Evolutionary conservation across 495 filamentous ascomycete genomes (phyloP), one percentile per base, ranked within the genome.

Genomic region (Geopyxis carbonaria): DNA sequence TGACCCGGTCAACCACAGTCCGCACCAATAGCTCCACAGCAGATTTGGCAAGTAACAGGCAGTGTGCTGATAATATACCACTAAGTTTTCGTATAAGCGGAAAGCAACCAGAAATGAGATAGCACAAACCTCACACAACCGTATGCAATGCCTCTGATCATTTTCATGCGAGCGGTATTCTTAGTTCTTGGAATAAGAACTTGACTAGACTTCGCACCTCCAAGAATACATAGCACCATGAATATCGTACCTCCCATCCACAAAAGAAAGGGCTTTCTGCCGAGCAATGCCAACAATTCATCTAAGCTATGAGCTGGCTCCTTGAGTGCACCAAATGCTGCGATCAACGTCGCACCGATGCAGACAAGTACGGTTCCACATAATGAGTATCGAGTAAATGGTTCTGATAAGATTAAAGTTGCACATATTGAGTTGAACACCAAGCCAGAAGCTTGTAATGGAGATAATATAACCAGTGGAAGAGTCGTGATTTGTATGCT

Each of bases 351-450:
- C 2, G 89, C 89, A 27, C 89, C 89, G 22, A 66, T 62, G 42
- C 78, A 86, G 11, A 95, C 91, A 16, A 99, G 71, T 21, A 84
- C 50, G 4, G 89, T 99, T 13, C 89, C 89, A 48, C 79, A 68
- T 21, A 93, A 68, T 3, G 85, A 93, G 68, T 81, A 85, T 52
- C 73, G 69, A 15, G 89, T 99, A 60, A 94, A 99, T 2, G 85
- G 78, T 62, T 99, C 89, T 23, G 80, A 73, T 23, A 99, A 72
- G 50, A 99, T 85, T 28, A 99, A 61, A 2, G 85, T 86, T 28
- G 89, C 89, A 60, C 89, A 94, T 42, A 93, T 80, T 25, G 87
- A 93, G 63, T 99, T 99, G 65, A 99, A 99, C 22, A 95, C 89
- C 22, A 99, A 68, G 16, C 89, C 89, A 31, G 84, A 91, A 55